phyloP scores from a whole-genome alignment of 768 basidiomycete species.

The Suillus americanus region DNA sequence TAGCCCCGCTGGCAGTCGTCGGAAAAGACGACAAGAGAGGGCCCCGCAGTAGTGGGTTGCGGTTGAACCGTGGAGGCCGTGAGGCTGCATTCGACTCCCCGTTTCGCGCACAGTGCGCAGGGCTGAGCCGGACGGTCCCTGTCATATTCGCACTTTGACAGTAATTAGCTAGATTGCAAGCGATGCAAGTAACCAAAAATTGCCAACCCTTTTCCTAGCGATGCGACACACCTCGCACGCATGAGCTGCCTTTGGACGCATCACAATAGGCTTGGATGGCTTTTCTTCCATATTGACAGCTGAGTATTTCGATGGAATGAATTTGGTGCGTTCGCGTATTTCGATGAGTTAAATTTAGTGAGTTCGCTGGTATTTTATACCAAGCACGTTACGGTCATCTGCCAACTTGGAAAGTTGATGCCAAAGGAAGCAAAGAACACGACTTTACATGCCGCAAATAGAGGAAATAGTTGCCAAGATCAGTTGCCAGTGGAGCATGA shows the following conservation, averaged over 20 bases:
- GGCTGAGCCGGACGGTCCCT: conserved; percentile 12
- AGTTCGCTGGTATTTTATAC: not conserved
- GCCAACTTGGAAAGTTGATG: not conserved
- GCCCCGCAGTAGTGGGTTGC: not conserved
- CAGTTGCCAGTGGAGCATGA: not conserved
- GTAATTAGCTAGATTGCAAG: not conserved
- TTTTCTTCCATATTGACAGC: not conserved
- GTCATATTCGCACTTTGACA: conserved; percentile 13
- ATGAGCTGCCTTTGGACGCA: not conserved
- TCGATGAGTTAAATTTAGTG: not conserved
- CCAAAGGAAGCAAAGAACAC: not conserved
- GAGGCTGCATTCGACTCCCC: conserved; percentile 15
- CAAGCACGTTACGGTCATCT: not conserved
- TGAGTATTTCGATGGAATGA: not conserved
- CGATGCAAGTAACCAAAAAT: not conserved
- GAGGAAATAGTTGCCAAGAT: not conserved
- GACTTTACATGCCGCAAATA: not conserved
- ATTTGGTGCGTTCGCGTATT: not conserved
- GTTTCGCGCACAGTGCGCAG: conserved; percentile 22
- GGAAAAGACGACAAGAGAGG: not conserved
- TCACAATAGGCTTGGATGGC: not conserved
- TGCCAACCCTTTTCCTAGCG: not conserved
- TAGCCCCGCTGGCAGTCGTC: not conserved
- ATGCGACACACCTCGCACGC: not conserved
- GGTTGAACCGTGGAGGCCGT: conserved; percentile 8